These are phyloP conservation scores for Hypoxylon subgilvum DNA, from an alignment of 495 filamentous ascomycete species.

Conservation along the genomic window DNA sequence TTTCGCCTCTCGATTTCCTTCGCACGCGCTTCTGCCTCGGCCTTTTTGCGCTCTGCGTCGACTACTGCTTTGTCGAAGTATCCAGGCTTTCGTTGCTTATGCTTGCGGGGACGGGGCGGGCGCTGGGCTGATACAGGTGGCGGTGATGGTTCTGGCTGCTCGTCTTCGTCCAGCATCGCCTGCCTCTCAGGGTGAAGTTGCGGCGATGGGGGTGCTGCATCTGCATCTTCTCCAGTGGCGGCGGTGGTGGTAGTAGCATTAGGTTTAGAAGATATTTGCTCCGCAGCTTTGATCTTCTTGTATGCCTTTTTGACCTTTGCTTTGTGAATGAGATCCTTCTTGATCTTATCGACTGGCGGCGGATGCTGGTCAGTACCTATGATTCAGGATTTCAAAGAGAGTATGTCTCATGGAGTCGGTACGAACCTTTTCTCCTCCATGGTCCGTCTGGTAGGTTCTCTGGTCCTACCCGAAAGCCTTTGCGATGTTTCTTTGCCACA, in stretches of 20 bases:
- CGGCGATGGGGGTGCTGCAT: constrained; percentile 43
- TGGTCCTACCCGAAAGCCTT: constrained; percentile 76
- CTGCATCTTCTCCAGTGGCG: constrained; percentile 32
- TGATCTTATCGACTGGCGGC: constrained; percentile 84
- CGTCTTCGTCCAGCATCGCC: constrained; percentile 60
- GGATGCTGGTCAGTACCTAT: constrained; percentile 26
- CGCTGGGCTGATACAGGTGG: constrained; percentile 6
- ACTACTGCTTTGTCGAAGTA: constrained; percentile 79
- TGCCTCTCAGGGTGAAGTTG: constrained; percentile 76
- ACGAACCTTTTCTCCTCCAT: constrained; percentile 82
- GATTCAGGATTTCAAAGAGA: neutral
- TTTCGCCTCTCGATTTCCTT: constrained; percentile 62
- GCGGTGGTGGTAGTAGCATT: constrained; percentile 11
- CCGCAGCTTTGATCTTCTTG: constrained; percentile 78
- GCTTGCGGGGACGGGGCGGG: constrained; percentile 39
- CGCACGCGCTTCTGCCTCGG: constrained; percentile 66
- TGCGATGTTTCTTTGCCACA: constrained; percentile 55
- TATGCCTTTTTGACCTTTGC: constrained; percentile 94
- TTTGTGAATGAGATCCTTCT: constrained; percentile 85
- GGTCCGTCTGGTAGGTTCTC: constrained; percentile 92
- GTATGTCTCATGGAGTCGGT: neutral
- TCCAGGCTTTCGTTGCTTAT: constrained; percentile 60
- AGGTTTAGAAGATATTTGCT: constrained; percentile 42
- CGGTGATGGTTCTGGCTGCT: constrained; percentile 31
- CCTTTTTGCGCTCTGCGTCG: constrained; percentile 68